phyloP scores from a whole-genome alignment of 352 stramenopile species.

The Poterioochromonas sp. region DNA sequence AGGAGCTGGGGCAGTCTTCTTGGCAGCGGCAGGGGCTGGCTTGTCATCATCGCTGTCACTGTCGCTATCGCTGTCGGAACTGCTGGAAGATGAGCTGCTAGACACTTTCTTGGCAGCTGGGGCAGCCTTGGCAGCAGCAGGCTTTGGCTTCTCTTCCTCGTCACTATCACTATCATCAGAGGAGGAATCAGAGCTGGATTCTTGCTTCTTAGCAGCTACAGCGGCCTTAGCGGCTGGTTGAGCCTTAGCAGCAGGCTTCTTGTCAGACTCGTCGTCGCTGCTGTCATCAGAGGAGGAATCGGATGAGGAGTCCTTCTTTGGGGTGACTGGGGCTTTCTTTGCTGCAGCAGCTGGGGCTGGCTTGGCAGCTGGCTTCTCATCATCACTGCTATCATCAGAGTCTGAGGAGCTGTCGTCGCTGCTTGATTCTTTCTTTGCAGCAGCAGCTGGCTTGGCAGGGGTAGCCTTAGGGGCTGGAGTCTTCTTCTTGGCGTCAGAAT shows the following conservation, averaged over 20 bases:
- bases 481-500: conserved; percentile 33
- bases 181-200: conserved; percentile 39
- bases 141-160: conserved; percentile 51
- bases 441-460: conserved; percentile 48
- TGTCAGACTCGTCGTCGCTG: conserved; percentile 38
- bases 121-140: no score
- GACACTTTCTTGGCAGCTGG: no score
- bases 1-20: conserved; percentile 42
- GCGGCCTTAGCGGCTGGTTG: conserved; percentile 47
- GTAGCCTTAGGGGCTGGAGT: conserved; percentile 35
- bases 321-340: conserved; percentile 48
- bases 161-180: conserved; percentile 51
- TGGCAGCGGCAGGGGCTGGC: conserved; percentile 48
- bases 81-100: background rate
- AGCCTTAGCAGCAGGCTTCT: conserved; percentile 51
- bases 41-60: conserved; percentile 39
- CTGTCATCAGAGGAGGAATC: conserved; percentile 6
- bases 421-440: conserved; percentile 53
- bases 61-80: background rate
- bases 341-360: conserved; percentile 29
- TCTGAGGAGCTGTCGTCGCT: conserved; percentile 36
- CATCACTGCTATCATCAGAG: conserved; percentile 15
- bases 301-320: conserved; percentile 45
- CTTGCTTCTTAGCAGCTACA: conserved; percentile 39
- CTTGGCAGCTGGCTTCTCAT: conserved; percentile 37